A percentile compares a stretch with the other conserved stretches of the same genome.
Conservation (phyloP, 352 stramenopile genomes). For the Sclerospora graminicola region DNA sequence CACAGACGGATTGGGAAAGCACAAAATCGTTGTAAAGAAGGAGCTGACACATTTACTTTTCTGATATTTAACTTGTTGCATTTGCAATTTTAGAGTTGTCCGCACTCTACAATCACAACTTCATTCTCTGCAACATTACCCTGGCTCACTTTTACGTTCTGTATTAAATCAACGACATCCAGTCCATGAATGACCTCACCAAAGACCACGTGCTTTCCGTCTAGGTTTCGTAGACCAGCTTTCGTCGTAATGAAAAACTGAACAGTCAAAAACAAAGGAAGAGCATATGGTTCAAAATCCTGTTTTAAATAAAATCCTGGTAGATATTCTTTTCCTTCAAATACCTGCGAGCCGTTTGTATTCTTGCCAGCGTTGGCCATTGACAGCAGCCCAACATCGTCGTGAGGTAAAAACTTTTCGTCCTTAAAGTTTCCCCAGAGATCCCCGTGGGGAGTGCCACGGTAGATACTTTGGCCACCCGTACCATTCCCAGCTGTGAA, state of each 20-base stretch:
- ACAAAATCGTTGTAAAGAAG: too few species aligned
- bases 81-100: constrained; percentile 28
- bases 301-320: background rate
- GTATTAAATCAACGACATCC: constrained; percentile 61
- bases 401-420: constrained; percentile 61
- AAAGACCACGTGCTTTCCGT: constrained; percentile 96
- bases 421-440: constrained; percentile 82
- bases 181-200: constrained; percentile 85
- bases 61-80: too few species aligned
- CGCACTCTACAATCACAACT: constrained; percentile 56
- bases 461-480: constrained; percentile 72
- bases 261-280: background rate
- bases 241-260: constrained; percentile 80
- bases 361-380: constrained; percentile 79
- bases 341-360: constrained; percentile 65
- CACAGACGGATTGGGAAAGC: too few species aligned
- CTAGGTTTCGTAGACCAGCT: constrained; percentile 49
- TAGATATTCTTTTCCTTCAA: too few species aligned
- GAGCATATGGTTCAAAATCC: too few species aligned
- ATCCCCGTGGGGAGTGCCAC: constrained; percentile 43
- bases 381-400: constrained; percentile 65
- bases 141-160: constrained; percentile 44
- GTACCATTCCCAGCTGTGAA: constrained; percentile 65
- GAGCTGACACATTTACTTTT: too few species aligned
- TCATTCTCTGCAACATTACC: constrained; percentile 45